phyloP scores from a whole-genome alignment of 345 rosid genomes.

The Euphorbia tirucalli region DNA sequence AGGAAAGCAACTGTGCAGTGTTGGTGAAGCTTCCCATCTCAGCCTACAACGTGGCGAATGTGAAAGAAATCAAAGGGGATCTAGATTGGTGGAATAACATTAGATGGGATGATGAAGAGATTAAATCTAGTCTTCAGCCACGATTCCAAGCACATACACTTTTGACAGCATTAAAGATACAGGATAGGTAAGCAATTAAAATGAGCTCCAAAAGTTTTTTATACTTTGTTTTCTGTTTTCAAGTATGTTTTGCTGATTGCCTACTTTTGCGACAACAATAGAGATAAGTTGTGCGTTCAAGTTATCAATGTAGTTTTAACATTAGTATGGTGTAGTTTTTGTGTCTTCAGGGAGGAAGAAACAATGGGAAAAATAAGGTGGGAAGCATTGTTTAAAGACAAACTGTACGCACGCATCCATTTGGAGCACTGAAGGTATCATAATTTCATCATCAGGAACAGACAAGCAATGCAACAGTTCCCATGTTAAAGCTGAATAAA shows the following conservation, averaged over 20 bases:
- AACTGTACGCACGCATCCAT: background rate
- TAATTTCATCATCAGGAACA: background rate
- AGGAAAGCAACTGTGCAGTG: constrained; percentile 31
- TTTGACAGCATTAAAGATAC: constrained; percentile 9
- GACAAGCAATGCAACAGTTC: no score
- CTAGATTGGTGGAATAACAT: constrained; percentile 24
- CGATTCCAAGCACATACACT: constrained; percentile 17
- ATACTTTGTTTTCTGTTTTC: background rate
- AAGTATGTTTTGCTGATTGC: background rate
- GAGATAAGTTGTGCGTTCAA: no score
- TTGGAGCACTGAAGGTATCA: background rate
- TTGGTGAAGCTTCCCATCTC: constrained; percentile 29
- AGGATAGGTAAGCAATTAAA: constrained; percentile 15
- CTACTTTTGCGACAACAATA: background rate
- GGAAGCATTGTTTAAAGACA: background rate
- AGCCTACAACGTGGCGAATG: constrained; percentile 6
- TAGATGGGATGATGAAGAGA: constrained; percentile 14
- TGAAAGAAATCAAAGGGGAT: constrained; percentile 29
- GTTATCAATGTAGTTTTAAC: no score
- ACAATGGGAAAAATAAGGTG: no score
- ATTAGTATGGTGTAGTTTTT: no score
- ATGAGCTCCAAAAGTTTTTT: background rate
- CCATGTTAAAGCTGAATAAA: no score
- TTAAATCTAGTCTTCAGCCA: constrained; percentile 17
- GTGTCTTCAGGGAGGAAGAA: constrained; percentile 4